phyloP scores from a whole-genome alignment of 202 grass and related monocot species.

The Digitaria exilis region DNA sequence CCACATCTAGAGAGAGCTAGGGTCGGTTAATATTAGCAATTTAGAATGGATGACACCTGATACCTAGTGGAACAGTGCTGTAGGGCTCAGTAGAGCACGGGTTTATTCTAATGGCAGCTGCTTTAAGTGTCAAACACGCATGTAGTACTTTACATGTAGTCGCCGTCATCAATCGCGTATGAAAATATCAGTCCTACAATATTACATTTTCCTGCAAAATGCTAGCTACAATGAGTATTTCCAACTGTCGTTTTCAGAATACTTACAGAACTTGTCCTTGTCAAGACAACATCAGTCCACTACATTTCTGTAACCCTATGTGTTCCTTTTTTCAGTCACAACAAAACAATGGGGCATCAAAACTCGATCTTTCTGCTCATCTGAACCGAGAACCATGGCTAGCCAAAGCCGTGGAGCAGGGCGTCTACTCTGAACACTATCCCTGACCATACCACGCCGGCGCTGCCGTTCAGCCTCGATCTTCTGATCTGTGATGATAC shows the following conservation, averaged over 20 bases:
- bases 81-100: background rate
- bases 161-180: background rate
- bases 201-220: too few relatives aligned
- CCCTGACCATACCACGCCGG: slow-evolving; percentile 41
- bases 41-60: background rate
- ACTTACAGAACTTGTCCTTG: background rate
- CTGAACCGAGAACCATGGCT: slow-evolving; percentile 62
- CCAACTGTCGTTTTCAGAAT: background rate
- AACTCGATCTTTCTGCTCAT: slow-evolving; percentile 71
- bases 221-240: background rate
- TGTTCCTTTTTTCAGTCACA: slow-evolving; percentile 3
- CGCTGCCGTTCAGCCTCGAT: slow-evolving; percentile 63
- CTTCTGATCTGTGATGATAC: slow-evolving; percentile 50
- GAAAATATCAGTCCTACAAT: background rate
- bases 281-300: background rate
- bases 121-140: background rate
- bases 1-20: too few relatives aligned
- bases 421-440: slow-evolving; percentile 58
- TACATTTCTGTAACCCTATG: slow-evolving; percentile 36
- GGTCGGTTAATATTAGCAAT: too few relatives aligned
- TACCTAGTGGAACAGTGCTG: background rate
- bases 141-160: background rate
- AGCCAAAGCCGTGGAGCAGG: slow-evolving; percentile 42
- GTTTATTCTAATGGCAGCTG: background rate
- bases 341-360: slow-evolving; percentile 21